phyloP scores from a whole-genome alignment of 495 filamentous ascomycete genomes.

The Letharia lupina region DNA sequence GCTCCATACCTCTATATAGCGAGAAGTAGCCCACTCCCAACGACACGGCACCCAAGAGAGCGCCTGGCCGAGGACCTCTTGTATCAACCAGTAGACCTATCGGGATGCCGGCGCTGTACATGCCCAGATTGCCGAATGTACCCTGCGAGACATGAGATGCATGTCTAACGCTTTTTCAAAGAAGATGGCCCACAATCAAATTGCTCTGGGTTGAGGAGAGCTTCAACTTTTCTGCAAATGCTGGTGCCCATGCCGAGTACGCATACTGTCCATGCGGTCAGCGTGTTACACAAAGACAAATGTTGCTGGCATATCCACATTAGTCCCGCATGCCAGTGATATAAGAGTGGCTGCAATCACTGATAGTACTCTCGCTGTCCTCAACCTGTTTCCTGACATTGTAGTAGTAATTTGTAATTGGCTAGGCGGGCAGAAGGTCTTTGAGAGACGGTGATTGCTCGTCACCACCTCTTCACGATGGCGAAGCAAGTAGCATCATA shows the following conservation, averaged over 20 bases:
- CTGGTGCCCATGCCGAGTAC: slow-evolving; percentile 95
- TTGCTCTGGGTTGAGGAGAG: slow-evolving; percentile 87
- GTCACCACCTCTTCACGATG: background rate
- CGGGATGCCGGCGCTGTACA: slow-evolving; percentile 88
- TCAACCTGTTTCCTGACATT: slow-evolving; percentile 22
- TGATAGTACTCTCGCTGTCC: slow-evolving; percentile 52
- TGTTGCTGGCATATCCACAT: slow-evolving; percentile 37
- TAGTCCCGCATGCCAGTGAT: slow-evolving; percentile 84
- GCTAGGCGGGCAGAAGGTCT: background rate
- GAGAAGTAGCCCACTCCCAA: slow-evolving; percentile 76
- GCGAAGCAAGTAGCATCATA: background rate
- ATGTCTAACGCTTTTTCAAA: slow-evolving; percentile 5
- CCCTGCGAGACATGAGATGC: slow-evolving; percentile 44
- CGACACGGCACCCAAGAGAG: slow-evolving; percentile 61
- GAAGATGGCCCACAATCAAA: slow-evolving; percentile 56
- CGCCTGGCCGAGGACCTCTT: slow-evolving; percentile 68
- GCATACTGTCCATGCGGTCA: slow-evolving; percentile 60
- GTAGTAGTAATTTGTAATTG: background rate
- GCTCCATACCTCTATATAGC: slow-evolving; percentile 50
- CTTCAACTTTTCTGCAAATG: slow-evolving; percentile 78
- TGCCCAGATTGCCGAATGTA: slow-evolving; percentile 84
- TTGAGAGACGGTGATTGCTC: background rate
- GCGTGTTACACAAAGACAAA: background rate
- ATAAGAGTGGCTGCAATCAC: slow-evolving; percentile 80
- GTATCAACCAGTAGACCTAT: slow-evolving; percentile 80